Percentiles rank a stretch among this genome's conserved stretches.
phyloP scores from a whole-genome alignment of 768 basidiomycete genomes.

The Rhodotorula babjevae region DNA sequence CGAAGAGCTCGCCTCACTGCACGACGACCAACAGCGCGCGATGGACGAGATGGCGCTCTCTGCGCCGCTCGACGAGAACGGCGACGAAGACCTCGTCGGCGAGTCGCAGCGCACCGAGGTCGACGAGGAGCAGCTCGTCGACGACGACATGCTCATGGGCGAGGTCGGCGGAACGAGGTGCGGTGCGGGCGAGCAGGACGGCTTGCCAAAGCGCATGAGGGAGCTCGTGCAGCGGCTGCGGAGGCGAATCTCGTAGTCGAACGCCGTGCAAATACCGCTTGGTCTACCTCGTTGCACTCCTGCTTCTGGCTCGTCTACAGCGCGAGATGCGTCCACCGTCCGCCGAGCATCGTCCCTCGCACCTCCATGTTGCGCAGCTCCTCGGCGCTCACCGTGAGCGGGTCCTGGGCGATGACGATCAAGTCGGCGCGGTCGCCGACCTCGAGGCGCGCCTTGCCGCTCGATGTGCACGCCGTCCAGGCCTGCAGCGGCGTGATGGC shows the following conservation, averaged over 20 bases:
- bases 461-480: slow-evolving; percentile 40
- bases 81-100: not conserved
- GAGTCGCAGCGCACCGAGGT: not conserved
- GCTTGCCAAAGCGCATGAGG: not conserved
- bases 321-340: slow-evolving; percentile 36
- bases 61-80: not conserved
- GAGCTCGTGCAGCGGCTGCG: slow-evolving; percentile 1
- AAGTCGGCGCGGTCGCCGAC: slow-evolving; percentile 41
- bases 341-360: slow-evolving; percentile 41
- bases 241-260: not conserved
- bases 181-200: not conserved
- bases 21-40: slow-evolving; percentile 11
- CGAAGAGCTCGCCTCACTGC: slow-evolving; percentile 25
- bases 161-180: not conserved
- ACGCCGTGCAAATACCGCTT: too few relatives aligned
- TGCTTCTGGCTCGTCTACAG: not conserved
- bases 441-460: slow-evolving; percentile 27
- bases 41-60: not conserved
- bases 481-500: slow-evolving; percentile 38
- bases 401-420: slow-evolving; percentile 31
- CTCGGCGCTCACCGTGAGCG: slow-evolving; percentile 30
- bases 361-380: slow-evolving; percentile 39
- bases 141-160: not conserved
- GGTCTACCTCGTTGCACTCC: not conserved
- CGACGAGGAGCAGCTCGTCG: not conserved